Evolutionary conservation across 2,329 filamentous ascomycete species (phyloP).

Genomic region (Zymoseptoria crescenta): DNA sequence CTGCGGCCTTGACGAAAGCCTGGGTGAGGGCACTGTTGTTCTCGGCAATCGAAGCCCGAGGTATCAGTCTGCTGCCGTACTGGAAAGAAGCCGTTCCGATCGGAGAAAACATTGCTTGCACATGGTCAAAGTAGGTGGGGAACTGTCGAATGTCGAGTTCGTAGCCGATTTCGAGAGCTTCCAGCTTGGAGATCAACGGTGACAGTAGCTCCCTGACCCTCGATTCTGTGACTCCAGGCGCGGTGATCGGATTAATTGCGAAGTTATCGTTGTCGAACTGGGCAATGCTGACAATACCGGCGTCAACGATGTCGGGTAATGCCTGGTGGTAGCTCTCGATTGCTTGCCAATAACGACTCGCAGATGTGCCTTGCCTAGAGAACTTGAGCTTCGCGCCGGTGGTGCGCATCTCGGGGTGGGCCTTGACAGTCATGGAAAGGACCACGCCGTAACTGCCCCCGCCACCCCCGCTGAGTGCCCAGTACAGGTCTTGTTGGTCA

Average conservation of each 20-base stretch:
- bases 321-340: constrained; percentile 42
- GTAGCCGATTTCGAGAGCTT: constrained; percentile 30
- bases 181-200: constrained; percentile 38
- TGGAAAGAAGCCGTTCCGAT: constrained; percentile 4
- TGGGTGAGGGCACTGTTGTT: constrained; percentile 29
- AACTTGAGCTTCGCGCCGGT: constrained; percentile 42
- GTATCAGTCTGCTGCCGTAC: constrained; percentile 7
- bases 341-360: constrained; percentile 26
- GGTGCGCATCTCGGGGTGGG: constrained; percentile 39
- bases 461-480: constrained; percentile 55
- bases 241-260: constrained; percentile 40
- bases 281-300: constrained; percentile 45
- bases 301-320: constrained; percentile 44
- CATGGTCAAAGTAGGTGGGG: constrained; percentile 3
- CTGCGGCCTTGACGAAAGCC: constrained; percentile 30
- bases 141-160: constrained; percentile 8
- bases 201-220: constrained; percentile 41
- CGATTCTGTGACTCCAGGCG: constrained; percentile 38
- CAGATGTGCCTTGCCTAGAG: constrained; percentile 15
- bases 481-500: constrained; percentile 51
- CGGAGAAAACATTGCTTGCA: constrained; percentile 3
- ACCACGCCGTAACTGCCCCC: constrained; percentile 53
- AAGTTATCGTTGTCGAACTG: constrained; percentile 46
- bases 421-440: constrained; percentile 47
- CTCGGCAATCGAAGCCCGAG: constrained; percentile 2